Conservation (phyloP, 257 asterid species). For the Solanum pennellii region DNA sequence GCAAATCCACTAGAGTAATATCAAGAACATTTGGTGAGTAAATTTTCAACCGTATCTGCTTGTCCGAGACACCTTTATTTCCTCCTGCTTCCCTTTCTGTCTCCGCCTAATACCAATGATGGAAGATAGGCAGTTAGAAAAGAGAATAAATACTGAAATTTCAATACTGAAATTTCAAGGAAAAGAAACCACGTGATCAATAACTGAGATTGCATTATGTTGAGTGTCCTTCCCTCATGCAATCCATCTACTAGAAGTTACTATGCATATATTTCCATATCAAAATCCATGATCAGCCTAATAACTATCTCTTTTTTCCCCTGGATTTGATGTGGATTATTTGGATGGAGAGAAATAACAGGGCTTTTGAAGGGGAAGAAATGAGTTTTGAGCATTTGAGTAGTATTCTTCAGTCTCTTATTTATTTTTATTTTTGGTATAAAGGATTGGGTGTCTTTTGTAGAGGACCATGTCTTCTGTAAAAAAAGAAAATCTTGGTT, state of each 20-base stretch:
- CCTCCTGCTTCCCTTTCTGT: constrained; percentile 86
- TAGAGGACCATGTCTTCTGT: neutral
- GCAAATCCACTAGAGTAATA: constrained; percentile 93
- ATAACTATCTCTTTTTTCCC: neutral
- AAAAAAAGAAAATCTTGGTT: neutral
- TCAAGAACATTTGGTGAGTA: constrained; percentile 90
- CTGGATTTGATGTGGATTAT: neutral
- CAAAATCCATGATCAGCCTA: neutral
- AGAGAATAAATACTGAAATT: neutral
- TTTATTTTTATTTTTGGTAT: neutral
- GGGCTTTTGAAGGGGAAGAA: neutral
- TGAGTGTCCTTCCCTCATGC: neutral
- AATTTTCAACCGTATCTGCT: constrained; percentile 73
- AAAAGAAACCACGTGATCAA: neutral
- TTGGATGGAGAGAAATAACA: neutral
- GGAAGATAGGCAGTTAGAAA: neutral
- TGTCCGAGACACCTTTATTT: constrained; percentile 84
- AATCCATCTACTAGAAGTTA: neutral
- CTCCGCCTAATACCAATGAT: constrained; percentile 41
- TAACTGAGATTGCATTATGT: neutral
- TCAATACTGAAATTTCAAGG: neutral
- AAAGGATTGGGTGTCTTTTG: neutral
- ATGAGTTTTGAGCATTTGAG: neutral
- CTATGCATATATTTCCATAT: neutral
- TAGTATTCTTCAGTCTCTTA: neutral